Evolutionary conservation across 768 basidiomycete genomes (phyloP).

Genomic region (Boletus sp.): DNA sequence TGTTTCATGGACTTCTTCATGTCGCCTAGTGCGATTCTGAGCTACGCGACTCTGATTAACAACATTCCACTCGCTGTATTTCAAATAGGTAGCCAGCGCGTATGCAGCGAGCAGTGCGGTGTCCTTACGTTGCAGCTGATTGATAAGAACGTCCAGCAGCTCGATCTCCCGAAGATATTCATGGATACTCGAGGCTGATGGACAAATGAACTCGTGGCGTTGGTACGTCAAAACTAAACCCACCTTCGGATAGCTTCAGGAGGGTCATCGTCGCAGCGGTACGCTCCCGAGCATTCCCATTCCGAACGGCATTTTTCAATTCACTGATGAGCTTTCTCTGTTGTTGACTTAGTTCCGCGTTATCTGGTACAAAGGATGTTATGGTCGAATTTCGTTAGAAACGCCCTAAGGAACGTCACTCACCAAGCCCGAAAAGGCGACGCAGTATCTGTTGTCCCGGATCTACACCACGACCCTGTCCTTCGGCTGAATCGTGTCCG

Average conservation of each 20-base stretch:
- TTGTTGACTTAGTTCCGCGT: not conserved
- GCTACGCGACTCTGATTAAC: not conserved
- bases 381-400: not conserved
- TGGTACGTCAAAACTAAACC: not conserved
- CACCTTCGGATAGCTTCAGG: constrained; percentile 23
- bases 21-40: constrained; percentile 5
- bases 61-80: constrained; percentile 6
- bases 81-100: constrained; percentile 14
- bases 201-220: not conserved
- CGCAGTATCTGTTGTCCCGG: not conserved
- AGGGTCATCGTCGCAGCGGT: constrained; percentile 25
- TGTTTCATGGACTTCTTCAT: constrained; percentile 10
- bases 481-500: not conserved
- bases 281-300: constrained; percentile 11
- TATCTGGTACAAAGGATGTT: constrained; percentile 2
- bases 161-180: constrained; percentile 3
- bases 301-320: constrained; percentile 5
- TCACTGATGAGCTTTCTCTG: constrained; percentile 14
- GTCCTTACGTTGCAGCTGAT: constrained; percentile 15
- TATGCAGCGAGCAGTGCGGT: constrained; percentile 21
- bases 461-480: not conserved
- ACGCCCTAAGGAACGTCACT: not conserved
- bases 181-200: too few relatives aligned
- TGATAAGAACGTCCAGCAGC: constrained; percentile 14
- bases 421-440: constrained; percentile 21